These are phyloP conservation scores for Dactylonectria macrodidyma DNA, from an alignment of 2,329 filamentous ascomycete genomes.

Conservation along the genomic window DNA sequence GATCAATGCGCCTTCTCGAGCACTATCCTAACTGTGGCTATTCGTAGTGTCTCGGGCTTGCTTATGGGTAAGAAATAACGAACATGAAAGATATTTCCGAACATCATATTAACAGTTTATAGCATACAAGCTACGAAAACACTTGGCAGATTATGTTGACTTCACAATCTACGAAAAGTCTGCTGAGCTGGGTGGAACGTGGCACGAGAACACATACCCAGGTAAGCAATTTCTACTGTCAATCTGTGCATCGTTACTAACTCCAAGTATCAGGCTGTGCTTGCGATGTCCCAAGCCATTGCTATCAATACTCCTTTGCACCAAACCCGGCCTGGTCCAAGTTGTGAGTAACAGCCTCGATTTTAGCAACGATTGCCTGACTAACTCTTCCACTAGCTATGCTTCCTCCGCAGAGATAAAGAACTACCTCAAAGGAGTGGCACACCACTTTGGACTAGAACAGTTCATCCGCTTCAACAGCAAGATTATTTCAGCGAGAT, in stretches of 20 bases:
- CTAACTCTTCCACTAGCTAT: constrained; percentile 43
- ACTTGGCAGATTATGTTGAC: constrained; percentile 37
- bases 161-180: constrained; percentile 61
- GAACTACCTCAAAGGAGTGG: constrained; percentile 57
- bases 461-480: constrained; percentile 47
- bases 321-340: constrained; percentile 58
- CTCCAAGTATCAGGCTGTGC: constrained; percentile 48
- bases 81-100: not conserved
- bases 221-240: constrained; percentile 3
- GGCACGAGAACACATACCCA: constrained; percentile 57
- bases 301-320: constrained; percentile 60
- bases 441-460: constrained; percentile 51
- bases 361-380: too few species aligned
- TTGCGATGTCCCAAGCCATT: constrained; percentile 60
- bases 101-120: not conserved
- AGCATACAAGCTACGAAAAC: constrained; percentile 41
- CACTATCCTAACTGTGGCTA: not conserved
- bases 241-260: not conserved
- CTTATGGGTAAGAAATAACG: constrained; percentile 24
- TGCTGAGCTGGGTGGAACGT: constrained; percentile 60
- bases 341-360: constrained; percentile 34
- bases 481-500: constrained; percentile 47
- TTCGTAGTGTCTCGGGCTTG: constrained; percentile 28
- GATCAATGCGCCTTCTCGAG: not conserved
- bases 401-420: constrained; percentile 56